Evolutionary conservation across 2,329 filamentous ascomycete genomes (phyloP), one percentile per base, ranked within the genome.

Genomic region (Aspergillus fijiensis): DNA sequence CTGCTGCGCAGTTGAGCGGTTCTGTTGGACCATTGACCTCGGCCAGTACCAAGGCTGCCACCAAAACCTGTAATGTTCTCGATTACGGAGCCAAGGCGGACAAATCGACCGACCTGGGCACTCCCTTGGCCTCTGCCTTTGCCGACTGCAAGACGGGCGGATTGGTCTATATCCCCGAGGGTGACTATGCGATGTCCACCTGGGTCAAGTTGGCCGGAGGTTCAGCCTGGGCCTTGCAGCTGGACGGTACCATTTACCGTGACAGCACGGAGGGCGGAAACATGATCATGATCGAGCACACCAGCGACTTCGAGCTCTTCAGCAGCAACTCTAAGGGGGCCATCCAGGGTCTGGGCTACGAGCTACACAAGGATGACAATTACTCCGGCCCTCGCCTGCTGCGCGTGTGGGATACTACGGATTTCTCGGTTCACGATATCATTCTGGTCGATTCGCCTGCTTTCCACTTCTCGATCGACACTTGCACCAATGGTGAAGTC

Each of bases 241-340:
- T 84, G 31, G 83, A 85, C 66, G 83, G 83, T 19, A 77, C 75
- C 23, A 82, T 85, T 60, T 81, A 81, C 67, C 78, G 83, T 1
- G 81, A 77, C 19, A 80, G 82, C 10, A 79, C 76, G 5, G 77
- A 68, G 5, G 78, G 70, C 9, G 82, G 82, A 2, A 84, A 84
- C 63, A 85, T 85, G 82, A 78, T 85, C 63, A 76, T 79, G 60
- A 77, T 84, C 57, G 74, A 81, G 60, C 78, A 82, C 62, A 75
- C 76, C 9, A 76, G 70, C 56, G 81, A 85, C 66, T 83, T 85
- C 56, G 83, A 85, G 65, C 63, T 85, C 58, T 84, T 83, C 70
- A 83, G 80, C 49, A 80, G 78, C 49, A 84, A 77, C 5, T 81
- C 80, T 12, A 75, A 77, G 58, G 83, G 82, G 56, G 82, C 82